Evolutionary conservation across 306 rosid genomes (phyloP).

Genomic region (Vigna hirtella): DNA sequence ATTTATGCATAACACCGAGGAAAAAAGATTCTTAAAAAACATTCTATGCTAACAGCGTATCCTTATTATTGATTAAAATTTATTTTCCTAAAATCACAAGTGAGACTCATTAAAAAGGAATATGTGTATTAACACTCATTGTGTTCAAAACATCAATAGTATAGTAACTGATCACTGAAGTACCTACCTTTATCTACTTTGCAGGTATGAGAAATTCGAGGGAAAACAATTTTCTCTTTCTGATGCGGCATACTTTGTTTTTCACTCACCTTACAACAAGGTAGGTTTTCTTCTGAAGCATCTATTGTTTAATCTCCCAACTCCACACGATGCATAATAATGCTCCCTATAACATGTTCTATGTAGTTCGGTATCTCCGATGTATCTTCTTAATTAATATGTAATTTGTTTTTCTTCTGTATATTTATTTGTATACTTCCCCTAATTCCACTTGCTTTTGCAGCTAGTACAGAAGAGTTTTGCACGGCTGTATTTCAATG

Average conservation of each 20-base stretch:
- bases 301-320: conserved; percentile 5
- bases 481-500: conserved; percentile 84
- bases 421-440: not conserved
- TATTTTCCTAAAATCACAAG: not conserved
- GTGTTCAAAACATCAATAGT: conserved; percentile 1
- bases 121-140: not conserved
- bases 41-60: not conserved
- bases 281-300: conserved; percentile 53
- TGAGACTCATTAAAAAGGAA: not conserved
- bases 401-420: conserved; percentile 5
- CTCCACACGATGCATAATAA: conserved; percentile 17
- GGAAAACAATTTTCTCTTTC: conserved; percentile 80
- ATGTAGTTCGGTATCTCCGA: conserved; percentile 10
- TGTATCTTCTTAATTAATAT: conserved; percentile 10
- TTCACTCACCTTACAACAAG: conserved; percentile 99
- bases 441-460: conserved; percentile 44
- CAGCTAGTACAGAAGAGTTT: conserved; percentile 99
- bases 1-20: not conserved
- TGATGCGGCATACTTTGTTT: conserved; percentile 82
- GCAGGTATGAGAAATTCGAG: conserved; percentile 81
- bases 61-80: not conserved
- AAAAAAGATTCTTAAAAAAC: conserved; percentile 2
- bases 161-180: conserved; percentile 1
- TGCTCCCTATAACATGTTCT: conserved; percentile 25
- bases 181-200: conserved; percentile 45